These are phyloP conservation scores for Lentinus brumalis DNA, from an alignment of 768 basidiomycete genomes.

Conservation along the genomic window DNA sequence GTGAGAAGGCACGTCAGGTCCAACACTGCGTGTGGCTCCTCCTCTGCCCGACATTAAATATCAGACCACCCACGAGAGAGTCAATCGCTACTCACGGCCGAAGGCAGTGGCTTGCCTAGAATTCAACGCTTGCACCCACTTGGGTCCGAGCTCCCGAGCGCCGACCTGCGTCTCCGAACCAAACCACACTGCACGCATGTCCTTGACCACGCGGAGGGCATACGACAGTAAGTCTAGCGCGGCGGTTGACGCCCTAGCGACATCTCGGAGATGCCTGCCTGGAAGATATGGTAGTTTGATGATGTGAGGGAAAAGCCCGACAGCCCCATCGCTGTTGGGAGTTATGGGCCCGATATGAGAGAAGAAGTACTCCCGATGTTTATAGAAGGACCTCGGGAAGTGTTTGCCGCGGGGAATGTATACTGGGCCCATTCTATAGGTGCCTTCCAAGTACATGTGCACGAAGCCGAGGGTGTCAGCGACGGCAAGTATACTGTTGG, in stretches of 20 bases:
- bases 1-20: conserved; percentile 73
- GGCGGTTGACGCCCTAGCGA: conserved; percentile 70
- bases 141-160: conserved; percentile 70
- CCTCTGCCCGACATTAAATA: conserved; percentile 41
- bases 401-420: conserved; percentile 34
- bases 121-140: conserved; percentile 71
- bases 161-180: conserved; percentile 67
- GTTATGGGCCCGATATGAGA: conserved; percentile 46
- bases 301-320: conserved; percentile 44
- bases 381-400: conserved; percentile 41
- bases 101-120: conserved; percentile 65
- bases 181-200: conserved; percentile 74
- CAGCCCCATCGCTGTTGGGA: conserved; percentile 28
- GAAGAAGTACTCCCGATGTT: conserved; percentile 49
- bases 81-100: conserved; percentile 46
- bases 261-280: conserved; percentile 58
- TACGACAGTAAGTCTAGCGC: conserved; percentile 76
- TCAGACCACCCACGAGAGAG: conserved; percentile 13
- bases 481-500: conserved; percentile 60
- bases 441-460: conserved; percentile 74
- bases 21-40: conserved; percentile 61
- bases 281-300: conserved; percentile 61
- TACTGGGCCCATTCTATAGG: conserved; percentile 66
- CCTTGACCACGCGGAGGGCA: conserved; percentile 65
- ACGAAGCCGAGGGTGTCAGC: conserved; percentile 60